Evolutionary conservation across 225 moss, liverwort and hornwort genomes (phyloP), one percentile per base, ranked within the genome.

Genomic region (Rhytidiadelphus loreus): DNA sequence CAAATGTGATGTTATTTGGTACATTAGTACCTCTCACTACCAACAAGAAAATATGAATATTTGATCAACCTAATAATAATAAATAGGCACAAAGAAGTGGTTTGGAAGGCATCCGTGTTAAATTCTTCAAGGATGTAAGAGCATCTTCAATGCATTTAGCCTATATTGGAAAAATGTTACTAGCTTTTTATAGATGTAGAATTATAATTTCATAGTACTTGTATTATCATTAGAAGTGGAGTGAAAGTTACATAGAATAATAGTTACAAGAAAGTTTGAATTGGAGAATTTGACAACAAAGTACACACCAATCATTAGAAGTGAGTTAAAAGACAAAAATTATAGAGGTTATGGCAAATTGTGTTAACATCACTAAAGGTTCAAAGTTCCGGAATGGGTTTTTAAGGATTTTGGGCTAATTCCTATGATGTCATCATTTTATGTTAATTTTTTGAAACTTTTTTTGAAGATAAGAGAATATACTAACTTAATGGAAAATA

Each of bases 381-480:
- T 28, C 1, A 2, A 24, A 39, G 37, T n/a, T 7, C 1, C 0
- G 0, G 1, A 70, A 25, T 39, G 13, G 8, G 1, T 41, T 14
- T 3, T 41, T 8, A 39, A 41, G 12, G 7, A n/a, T 68, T 68
- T n/a, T 0, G 7, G 22, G 7, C 13, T 41, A 41, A 3, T 41
- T 70, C 10, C 28, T 3, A 72, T 17, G 16, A 17, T 44, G 17
- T 46, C 44, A 44, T 29, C 17, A 44, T 10, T 16, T 9, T 9
- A 1, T 0, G 0, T 73, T 46, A 10, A 73, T 30, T 30, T 46
- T 30, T 29, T 29, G 10, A 18, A 46, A 1, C 5, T 2, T 46
- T 72, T 73, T 30, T 46, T 0, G 0, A 73, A 29, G 18, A 46
- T 18, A 30, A 73, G 1, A 73, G 14, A 46, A 18, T 29, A 2